Base-by-base conservation (phyloP, 2,329 filamentous ascomycete genomes). In the Apiospora arundinis region DNA sequence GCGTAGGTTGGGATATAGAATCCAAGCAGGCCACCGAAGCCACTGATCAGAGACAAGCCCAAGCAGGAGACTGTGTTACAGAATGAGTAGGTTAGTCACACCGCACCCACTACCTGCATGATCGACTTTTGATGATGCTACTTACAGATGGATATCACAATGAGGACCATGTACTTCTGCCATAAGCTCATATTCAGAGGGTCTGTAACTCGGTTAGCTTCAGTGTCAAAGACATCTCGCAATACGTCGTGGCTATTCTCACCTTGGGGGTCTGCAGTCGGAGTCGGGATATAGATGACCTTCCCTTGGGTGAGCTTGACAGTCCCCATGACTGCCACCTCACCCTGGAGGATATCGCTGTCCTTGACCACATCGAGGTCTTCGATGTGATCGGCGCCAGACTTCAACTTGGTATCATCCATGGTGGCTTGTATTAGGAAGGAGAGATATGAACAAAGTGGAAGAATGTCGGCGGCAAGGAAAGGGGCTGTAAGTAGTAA, bases 1-100 rank as follows among this genome's bases (percentile, higher is more conserved):
- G 75, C 72, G 72, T 84, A 85, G 1, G 75, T 75, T 8, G 82
- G 82, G 11, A 84, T 82, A 71, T 84, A 84, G 70, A 83, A 84
- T 8, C 75, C 77, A 5, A 84, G 74, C 1, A 85, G 77, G 2
- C 82, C 83, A 21, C 83, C 82, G 45, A 84, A 83, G 0, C 82
- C 83, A 16, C 81, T 82, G 0, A 84, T 81, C 11, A 84, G 75
- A 1, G 79, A 76, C 16, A 84, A 75, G 14, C 82, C 81, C 4
- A 84, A 70, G 18, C 78, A 79, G 5, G 83, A 83, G 73, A 84
- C 82, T 84, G 42, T 37, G 12, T 4, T 4, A 77, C 83, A 40
- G 7, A 25, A 6, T 8, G 14, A 16, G 9, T 12, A 9, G 42
- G 23, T 70, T 16, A 68, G 68, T 21, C 9, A 21, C 23, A 4